Base-by-base conservation (phyloP, 2,329 filamentous ascomycete genomes). In the Metarhizium humberi region DNA sequence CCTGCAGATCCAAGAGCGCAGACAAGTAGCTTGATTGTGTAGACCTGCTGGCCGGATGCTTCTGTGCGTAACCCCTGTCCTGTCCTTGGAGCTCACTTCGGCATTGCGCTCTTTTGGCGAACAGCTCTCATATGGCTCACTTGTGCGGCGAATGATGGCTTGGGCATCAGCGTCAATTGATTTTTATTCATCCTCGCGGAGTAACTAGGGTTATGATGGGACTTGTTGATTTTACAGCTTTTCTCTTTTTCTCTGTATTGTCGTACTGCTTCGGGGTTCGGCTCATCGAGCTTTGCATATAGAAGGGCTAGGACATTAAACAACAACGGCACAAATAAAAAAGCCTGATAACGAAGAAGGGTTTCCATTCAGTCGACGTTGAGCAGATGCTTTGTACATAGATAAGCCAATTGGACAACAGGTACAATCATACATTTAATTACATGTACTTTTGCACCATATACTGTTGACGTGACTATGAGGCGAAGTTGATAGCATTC, bases 211-310 rank as follows among this genome's bases (percentile, higher is more conserved):
- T 56, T 51, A 56, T 56, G 55, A 51, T 54, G 51, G 49, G 43
- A 49, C 34, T 49, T 43, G 48, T 43, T 30, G 18, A 25, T 16
- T 46, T 51, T 13, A 47, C 48, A 25, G 34, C 30, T 50, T 48
- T 56, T 48, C 52, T 48, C 53, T 57, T 51, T 59, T 65, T 63
- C 56, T 61, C 61, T 59, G 57, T 56, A 65, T 62, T 61, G 58
- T 61, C 58, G 59, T 58, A 59, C 54, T 43, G 43, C 18, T 30
- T 14, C 38, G n/a, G 38, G 42, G 40, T 60, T 57, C 55, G 60
- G 63, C 55, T 56, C 59, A 63, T 61, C 61, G 62, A 62, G 61
- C 63, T 64, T 66, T 63, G 67, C 64, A 69, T 68, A 69, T 69
- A 69, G 66, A 64, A 61, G 66, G 61, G 62, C 61, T 63, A 62